These are phyloP conservation scores for Euryodendron excelsum DNA, from an alignment of 148 eudicot species.

Conservation along the genomic window DNA sequence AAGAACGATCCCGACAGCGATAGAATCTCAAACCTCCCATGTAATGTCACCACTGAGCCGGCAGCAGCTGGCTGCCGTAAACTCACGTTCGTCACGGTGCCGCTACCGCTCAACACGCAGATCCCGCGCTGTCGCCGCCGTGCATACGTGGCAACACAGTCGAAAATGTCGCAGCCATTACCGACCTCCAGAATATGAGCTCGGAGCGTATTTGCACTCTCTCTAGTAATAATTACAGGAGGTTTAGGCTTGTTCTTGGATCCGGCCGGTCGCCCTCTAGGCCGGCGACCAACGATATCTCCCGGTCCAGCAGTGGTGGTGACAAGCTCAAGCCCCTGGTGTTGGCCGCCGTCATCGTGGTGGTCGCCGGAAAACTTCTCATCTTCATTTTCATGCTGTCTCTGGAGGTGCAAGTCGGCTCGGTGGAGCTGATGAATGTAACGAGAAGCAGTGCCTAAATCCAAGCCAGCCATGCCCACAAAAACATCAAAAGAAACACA, in stretches of 20 bases:
- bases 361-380: conserved; percentile 21
- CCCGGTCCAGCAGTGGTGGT: conserved; percentile 26
- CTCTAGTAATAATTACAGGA: conserved; percentile 66
- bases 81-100: conserved; percentile 65
- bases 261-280: conserved; percentile 68
- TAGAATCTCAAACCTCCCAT: conserved; percentile 68
- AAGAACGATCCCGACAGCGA: conserved; percentile 62
- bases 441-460: conserved; percentile 63
- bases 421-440: conserved; percentile 47
- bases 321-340: conserved; percentile 31
- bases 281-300: conserved; percentile 48
- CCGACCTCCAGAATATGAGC: conserved; percentile 67
- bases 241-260: conserved; percentile 74
- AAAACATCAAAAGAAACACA: conserved; percentile 37
- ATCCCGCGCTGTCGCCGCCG: conserved; percentile 70
- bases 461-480: conserved; percentile 56
- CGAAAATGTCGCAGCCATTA: conserved; percentile 56
- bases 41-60: conserved; percentile 53
- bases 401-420: conserved; percentile 37
- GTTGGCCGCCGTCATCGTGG: too few species aligned
- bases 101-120: conserved; percentile 65
- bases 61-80: conserved; percentile 59
- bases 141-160: conserved; percentile 57
- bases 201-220: conserved; percentile 69
- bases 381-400: conserved; percentile 25